A percentile compares a stretch with the other conserved stretches of the same genome.
phyloP scores from a whole-genome alignment of 441 rosid species.

The Aquilaria agallochum region DNA sequence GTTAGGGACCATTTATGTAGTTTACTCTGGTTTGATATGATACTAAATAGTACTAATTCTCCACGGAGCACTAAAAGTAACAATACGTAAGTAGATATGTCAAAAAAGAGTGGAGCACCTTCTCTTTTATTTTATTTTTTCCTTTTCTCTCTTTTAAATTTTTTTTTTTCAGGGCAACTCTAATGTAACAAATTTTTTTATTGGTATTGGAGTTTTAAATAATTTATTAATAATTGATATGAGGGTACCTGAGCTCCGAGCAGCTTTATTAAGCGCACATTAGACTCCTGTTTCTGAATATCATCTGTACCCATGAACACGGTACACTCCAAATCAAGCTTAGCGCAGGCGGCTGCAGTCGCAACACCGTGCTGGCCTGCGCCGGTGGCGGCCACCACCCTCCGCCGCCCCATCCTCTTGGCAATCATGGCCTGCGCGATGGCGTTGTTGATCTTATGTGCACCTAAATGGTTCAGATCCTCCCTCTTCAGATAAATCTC shows the following conservation, averaged over 20 bases:
- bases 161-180: too few species aligned
- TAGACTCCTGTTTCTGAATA: constrained; percentile 55
- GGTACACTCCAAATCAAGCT: constrained; percentile 51
- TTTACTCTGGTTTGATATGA: too few species aligned
- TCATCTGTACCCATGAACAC: constrained; percentile 69
- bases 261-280: constrained; percentile 48
- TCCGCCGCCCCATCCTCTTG: constrained; percentile 52
- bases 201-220: too few species aligned
- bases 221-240: neutral
- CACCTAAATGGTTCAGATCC: constrained; percentile 70
- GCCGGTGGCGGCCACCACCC: constrained; percentile 65
- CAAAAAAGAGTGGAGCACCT: too few species aligned
- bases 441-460: constrained; percentile 85
- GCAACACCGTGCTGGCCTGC: constrained; percentile 87
- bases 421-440: constrained; percentile 76
- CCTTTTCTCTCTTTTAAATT: too few species aligned
- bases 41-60: too few species aligned
- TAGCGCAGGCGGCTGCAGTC: constrained; percentile 76
- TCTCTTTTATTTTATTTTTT: too few species aligned
- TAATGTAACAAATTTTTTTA: too few species aligned
- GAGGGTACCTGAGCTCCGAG: constrained; percentile 68
- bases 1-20: too few species aligned
- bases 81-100: too few species aligned
- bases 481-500: constrained; percentile 78
- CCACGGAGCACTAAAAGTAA: too few species aligned